Conservation (phyloP, 2,329 filamentous ascomycete genomes). For the Cytospora piceicola region DNA sequence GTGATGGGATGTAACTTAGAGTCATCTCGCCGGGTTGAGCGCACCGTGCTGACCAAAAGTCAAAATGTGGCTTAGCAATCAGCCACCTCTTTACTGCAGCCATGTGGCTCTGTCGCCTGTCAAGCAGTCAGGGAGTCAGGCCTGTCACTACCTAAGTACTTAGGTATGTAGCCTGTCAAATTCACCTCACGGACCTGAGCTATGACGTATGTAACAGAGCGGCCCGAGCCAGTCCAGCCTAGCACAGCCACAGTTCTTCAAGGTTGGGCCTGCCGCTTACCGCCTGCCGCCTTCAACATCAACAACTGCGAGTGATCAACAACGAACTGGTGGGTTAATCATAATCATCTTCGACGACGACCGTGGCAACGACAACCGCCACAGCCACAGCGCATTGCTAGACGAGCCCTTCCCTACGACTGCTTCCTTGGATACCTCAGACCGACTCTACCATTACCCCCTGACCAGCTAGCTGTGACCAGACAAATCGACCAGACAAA, state of each 20-base stretch:
- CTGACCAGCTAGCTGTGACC: not conserved
- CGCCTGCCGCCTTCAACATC: not conserved
- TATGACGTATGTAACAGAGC: not conserved
- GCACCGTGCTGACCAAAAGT: not conserved
- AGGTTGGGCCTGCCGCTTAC: not conserved
- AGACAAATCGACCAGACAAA: conserved; percentile 23
- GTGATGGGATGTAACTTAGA: not conserved
- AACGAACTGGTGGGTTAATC: not conserved
- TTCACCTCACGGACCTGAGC: not conserved
- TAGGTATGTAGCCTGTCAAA: not conserved
- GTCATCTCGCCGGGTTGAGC: not conserved
- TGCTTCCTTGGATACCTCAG: conserved; percentile 4
- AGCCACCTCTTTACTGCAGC: not conserved
- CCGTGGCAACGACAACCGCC: not conserved
- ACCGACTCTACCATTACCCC: not conserved
- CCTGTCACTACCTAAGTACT: not conserved
- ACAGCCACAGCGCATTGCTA: not conserved
- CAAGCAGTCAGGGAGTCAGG: no score
- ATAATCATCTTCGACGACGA: conserved; percentile 4
- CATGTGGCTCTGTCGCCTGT: not conserved
- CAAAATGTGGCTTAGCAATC: not conserved
- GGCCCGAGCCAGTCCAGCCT: not conserved
- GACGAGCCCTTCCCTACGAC: conserved; percentile 4
- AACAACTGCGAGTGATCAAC: not conserved
- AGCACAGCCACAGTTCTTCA: not conserved